Conservation (phyloP, 2,329 filamentous ascomycete genomes). For the Botrytis byssoidea region DNA sequence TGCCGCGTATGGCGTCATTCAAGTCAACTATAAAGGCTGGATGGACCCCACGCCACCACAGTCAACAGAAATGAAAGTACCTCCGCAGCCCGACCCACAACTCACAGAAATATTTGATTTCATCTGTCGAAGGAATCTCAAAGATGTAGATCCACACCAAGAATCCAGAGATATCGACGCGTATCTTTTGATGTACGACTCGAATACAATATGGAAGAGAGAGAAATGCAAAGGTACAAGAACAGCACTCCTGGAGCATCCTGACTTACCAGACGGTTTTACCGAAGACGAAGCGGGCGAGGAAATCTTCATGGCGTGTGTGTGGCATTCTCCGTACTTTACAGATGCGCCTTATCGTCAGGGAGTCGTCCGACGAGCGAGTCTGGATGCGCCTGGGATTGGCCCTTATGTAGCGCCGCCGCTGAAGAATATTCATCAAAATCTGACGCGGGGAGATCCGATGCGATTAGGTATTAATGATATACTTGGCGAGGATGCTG, state of each 20-base stretch:
- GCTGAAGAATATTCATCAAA: not conserved
- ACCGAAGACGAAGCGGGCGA: not conserved
- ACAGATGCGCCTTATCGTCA: not conserved
- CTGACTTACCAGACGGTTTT: not conserved
- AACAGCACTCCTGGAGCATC: not conserved
- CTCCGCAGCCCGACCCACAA: not conserved
- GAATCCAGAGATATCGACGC: not conserved
- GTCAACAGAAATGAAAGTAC: not conserved
- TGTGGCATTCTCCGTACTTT: not conserved
- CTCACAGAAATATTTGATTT: not conserved
- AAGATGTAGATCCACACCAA: not conserved
- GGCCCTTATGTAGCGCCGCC: not conserved
- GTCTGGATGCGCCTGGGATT: not conserved
- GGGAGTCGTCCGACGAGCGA: not conserved
- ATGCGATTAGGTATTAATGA: not conserved
- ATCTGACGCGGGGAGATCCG: not conserved
- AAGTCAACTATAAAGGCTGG: not conserved
- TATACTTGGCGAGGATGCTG: not conserved
- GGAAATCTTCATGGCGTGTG: not conserved
- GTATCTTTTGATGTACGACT: not conserved
- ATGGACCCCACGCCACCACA: not conserved
- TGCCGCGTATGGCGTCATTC: not conserved
- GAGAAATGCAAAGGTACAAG: not conserved
- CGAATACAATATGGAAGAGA: not conserved
- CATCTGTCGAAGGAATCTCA: not conserved